Evolutionary conservation across 2,329 filamentous ascomycete species (phyloP).

Genomic region (Microdochium trichocladiopsis): DNA sequence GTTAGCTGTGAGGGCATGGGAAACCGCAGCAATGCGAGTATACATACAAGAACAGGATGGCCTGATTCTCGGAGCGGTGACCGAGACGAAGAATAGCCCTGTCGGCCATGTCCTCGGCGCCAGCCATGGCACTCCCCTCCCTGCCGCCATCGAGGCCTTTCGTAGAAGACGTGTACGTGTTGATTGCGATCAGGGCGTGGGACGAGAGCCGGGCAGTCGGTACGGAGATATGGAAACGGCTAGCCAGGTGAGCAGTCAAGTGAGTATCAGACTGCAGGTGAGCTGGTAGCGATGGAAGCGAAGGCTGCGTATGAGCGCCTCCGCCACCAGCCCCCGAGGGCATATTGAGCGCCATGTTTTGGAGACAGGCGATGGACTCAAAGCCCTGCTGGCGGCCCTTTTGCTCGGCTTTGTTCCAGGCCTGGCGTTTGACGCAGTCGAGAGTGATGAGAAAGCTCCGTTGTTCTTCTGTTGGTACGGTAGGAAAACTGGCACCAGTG

Average conservation of each 20-base stretch:
- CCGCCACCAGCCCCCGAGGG: slow-evolving; percentile 41
- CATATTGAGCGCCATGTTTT: slow-evolving; percentile 54
- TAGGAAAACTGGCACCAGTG: not conserved
- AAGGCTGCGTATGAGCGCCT: slow-evolving; percentile 72
- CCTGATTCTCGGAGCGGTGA: slow-evolving; percentile 86
- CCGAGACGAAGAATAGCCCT: slow-evolving; percentile 81
- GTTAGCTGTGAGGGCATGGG: not conserved
- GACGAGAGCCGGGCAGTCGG: slow-evolving; percentile 86
- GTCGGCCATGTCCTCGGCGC: slow-evolving; percentile 85
- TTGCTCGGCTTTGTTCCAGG: not conserved
- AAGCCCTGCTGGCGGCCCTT: not conserved
- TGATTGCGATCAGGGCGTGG: slow-evolving; percentile 84
- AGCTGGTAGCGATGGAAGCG: slow-evolving; percentile 78
- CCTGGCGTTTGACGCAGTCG: not conserved
- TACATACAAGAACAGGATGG: slow-evolving; percentile 83
- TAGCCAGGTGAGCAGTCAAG: slow-evolving; percentile 75
- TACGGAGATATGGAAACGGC: slow-evolving; percentile 84
- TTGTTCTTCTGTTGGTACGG: not conserved
- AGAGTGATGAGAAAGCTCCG: not conserved
- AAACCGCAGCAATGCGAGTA: not conserved
- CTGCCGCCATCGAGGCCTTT: slow-evolving; percentile 87
- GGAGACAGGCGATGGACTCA: slow-evolving; percentile 15
- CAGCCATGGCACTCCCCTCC: slow-evolving; percentile 86
- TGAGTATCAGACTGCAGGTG: slow-evolving; percentile 75
- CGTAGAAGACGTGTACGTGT: slow-evolving; percentile 86